Base-by-base conservation (phyloP, 345 rosid genomes). In the Euphorbia peplus region DNA sequence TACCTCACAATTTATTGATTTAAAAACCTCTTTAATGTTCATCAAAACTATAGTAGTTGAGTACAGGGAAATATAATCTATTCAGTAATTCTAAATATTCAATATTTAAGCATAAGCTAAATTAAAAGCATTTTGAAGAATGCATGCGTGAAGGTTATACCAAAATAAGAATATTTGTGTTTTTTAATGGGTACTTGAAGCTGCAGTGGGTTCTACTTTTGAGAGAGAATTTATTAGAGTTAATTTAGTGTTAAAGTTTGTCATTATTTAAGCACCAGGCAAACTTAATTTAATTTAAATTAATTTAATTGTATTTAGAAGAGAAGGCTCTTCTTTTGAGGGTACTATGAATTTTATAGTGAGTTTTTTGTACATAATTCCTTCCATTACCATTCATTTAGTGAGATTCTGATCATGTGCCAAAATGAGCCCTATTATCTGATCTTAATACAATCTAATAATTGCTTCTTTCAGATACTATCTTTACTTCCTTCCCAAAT, bases 181-280 rank as follows among this genome's bases (percentile, higher is more conserved):
- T n/a, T 32, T 32, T 2, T 6, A 32, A 32, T 32, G 37, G 61
- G 66, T 48, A n/a, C 32, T 55, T 64, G 15, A 41, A 70, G 59
- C 54, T 62, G 75, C 71, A 62, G 75, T 46, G 79, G 81, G 74
- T 79, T 79, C 80, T 30, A 64, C 81, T 80, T 79, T 83, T 75
- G 13, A 80, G 77, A 68, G 70, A 63, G 56, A 48, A 48, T 53
- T 54, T 4, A 73, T 19, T 12, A 12, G 21, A 42, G 26, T 3
- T 11, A 6, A 18, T 8, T 28, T 14, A 24, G 60, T 9, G 59
- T 32, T 64, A 39, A 30, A 62, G 28, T 64, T 66, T 66, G 77
- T 46, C 59, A 68, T 25, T 57, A 64, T 62, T 66, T 19, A 25
- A 10, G 39, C 13, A 24, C 7, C 1, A 18, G n/a, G n/a, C n/a